Evolutionary conservation across 192 early-diverging fungal species (phyloP).

Genomic region (Mortierella hygrophila): DNA sequence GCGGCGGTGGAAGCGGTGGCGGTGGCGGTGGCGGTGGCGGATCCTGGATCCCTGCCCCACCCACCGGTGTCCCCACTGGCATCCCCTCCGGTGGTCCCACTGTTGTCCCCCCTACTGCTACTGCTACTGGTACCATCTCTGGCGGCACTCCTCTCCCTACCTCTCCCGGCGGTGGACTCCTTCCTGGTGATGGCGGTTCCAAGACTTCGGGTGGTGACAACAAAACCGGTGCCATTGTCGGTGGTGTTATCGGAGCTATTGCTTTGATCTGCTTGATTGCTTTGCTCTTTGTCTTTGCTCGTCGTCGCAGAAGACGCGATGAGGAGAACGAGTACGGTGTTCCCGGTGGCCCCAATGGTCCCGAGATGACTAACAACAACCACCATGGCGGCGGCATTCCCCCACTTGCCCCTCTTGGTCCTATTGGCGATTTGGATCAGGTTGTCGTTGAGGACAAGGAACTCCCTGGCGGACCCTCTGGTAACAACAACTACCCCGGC

Average conservation of each 20-base stretch:
- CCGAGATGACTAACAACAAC: background rate
- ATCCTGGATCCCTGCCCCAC: constrained; percentile 27
- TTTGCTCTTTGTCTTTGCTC: constrained; percentile 42
- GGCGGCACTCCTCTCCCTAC: constrained; percentile 12
- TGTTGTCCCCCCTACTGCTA: constrained; percentile 17
- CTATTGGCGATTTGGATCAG: constrained; percentile 18
- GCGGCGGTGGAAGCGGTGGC: background rate
- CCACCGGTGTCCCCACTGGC: constrained; percentile 30
- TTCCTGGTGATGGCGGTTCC: constrained; percentile 22
- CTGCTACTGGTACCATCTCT: background rate
- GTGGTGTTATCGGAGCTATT: constrained; percentile 34
- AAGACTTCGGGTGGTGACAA: constrained; percentile 21
- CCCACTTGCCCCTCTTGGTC: constrained; percentile 33
- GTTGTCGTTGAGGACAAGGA: constrained; percentile 27
- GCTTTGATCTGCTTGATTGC: constrained; percentile 43
- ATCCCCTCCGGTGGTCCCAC: constrained; percentile 38
- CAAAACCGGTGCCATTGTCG: constrained; percentile 27
- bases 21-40: constrained; percentile 9
- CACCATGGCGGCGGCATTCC: constrained; percentile 7
- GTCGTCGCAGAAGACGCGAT: constrained; percentile 34
- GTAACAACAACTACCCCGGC: constrained; percentile 13
- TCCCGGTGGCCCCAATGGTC: constrained; percentile 1
- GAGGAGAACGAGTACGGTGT: background rate
- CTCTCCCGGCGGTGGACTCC: background rate
- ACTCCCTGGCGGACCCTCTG: constrained; percentile 19